Evolutionary conservation across 2,329 filamentous ascomycete species (phyloP), one percentile per base, ranked within the genome.

Genomic region (Diaporthe amygdali): DNA sequence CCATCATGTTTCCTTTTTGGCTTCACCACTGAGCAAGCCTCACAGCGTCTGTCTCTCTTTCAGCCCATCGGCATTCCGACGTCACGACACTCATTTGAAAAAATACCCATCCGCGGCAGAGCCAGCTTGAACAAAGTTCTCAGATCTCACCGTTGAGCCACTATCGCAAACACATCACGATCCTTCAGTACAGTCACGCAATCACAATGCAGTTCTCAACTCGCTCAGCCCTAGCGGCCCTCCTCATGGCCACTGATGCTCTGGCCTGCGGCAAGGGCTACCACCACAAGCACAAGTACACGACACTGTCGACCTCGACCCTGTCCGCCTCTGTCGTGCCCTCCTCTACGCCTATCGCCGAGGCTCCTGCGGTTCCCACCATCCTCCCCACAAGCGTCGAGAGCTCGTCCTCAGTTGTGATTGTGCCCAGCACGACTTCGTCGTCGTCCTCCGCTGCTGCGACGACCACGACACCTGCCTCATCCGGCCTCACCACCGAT

Each of bases 171-270:
- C 6, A n/a, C 15, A 22, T 69, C 47, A 72, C 51, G 59, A 55
- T 37, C 30, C 34, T 39, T 30, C 69, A 39, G 49, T 47, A 46
- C 27, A 25, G 2, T 37, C 61, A 56, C n/a, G 27, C 34, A 32
- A 34, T 37, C 56, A 71, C 14, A 20, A 73, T 73, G 71, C 64
- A 69, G 37, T 71, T 69, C 66, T 69, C 71, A 32, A 61, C 70
- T 69, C 49, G 64, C 46, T 61, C 69, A 39, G 66, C 56, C 56
- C 64, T 73, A 30, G 71, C 69, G 55, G 71, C 71, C 71, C 56
- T 73, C 56, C 49, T 73, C 27, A 25, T 68, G 56, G 56, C 66
- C 69, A 27, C 49, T 22, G 59, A 63, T 9, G 56, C 32, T 44
- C 15, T 72, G 56, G 64, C 64, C 7, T 55, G 64, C 25, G 30